These are phyloP conservation scores for Podaxis sp. DNA, from an alignment of 768 basidiomycete genomes.

Conservation along the genomic window DNA sequence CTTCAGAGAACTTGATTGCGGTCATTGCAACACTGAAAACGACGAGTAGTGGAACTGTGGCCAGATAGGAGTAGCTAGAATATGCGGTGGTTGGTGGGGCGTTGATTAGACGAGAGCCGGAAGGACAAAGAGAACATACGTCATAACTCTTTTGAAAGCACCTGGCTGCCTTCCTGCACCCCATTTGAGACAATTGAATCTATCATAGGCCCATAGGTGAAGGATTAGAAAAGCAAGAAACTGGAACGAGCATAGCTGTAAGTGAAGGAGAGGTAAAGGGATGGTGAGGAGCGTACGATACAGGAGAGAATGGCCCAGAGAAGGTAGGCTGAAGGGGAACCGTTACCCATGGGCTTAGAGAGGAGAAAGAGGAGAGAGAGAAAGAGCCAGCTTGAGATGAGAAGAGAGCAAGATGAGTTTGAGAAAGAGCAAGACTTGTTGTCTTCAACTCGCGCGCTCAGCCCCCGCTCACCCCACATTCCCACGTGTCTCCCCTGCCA, in stretches of 20 bases:
- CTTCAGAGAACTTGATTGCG: constrained; percentile 71
- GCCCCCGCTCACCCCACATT: background rate
- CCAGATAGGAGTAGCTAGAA: constrained; percentile 75
- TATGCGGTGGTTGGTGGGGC: constrained; percentile 19
- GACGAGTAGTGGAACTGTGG: constrained; percentile 63
- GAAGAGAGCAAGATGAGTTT: background rate
- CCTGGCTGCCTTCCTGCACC: constrained; percentile 75
- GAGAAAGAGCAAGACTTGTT: background rate
- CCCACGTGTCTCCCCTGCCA: background rate
- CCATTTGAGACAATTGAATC: constrained; percentile 74
- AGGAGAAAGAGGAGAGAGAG: constrained; percentile 25
- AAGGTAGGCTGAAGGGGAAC: constrained; percentile 72
- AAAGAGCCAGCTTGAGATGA: constrained; percentile 31
- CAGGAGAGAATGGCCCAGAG: constrained; percentile 74
- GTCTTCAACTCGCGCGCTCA: background rate
- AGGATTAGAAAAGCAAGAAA: constrained; percentile 66
- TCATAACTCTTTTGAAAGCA: constrained; percentile 88
- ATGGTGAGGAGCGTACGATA: constrained; percentile 50
- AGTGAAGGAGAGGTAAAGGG: constrained; percentile 9
- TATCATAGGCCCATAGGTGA: constrained; percentile 83
- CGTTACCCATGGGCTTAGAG: constrained; percentile 55
- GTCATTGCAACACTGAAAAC: constrained; percentile 64
- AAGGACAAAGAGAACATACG: constrained; percentile 45
- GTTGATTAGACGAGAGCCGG: background rate
- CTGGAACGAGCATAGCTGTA: constrained; percentile 31